These are phyloP conservation scores for Trametes pubescens DNA, from an alignment of 1,284 basidiomycete genomes.

Conservation along the genomic window DNA sequence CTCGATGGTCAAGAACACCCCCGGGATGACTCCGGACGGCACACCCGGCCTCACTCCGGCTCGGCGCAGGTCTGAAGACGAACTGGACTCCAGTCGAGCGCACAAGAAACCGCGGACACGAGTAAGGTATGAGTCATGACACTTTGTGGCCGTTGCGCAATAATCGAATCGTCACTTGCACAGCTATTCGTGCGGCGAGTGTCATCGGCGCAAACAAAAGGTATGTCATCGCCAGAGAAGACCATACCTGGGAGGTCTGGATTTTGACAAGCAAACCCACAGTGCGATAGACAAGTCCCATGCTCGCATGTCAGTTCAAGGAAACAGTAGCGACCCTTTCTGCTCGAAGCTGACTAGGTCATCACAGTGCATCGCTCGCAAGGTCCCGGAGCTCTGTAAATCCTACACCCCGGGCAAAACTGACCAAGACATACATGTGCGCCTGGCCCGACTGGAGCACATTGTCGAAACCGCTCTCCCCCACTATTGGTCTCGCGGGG, in stretches of 20 bases:
- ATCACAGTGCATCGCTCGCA: slow-evolving; percentile 76
- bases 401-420: slow-evolving; percentile 86
- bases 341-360: background rate
- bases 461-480: slow-evolving; percentile 82
- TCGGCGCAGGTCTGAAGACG: slow-evolving; percentile 71
- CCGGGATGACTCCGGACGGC: slow-evolving; percentile 28
- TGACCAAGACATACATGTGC: slow-evolving; percentile 79
- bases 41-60: slow-evolving; percentile 34
- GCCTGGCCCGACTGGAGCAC: slow-evolving; percentile 77
- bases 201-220: slow-evolving; percentile 86
- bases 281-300: slow-evolving; percentile 84
- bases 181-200: slow-evolving; percentile 88
- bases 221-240: slow-evolving; percentile 49
- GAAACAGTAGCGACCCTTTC: slow-evolving; percentile 13
- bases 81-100: slow-evolving; percentile 50
- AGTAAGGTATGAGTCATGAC: slow-evolving; percentile 62
- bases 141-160: background rate
- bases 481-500: slow-evolving; percentile 61
- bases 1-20: slow-evolving; percentile 40
- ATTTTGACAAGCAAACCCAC: slow-evolving; percentile 16
- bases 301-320: slow-evolving; percentile 74
- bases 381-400: slow-evolving; percentile 85
- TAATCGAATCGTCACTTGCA: slow-evolving; percentile 12
- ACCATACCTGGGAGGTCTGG: background rate
- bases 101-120: slow-evolving; percentile 77